Evolutionary conservation across 495 filamentous ascomycete species (phyloP), one percentile per base, ranked within the genome.

Genomic region (Lophiotrema nucula): DNA sequence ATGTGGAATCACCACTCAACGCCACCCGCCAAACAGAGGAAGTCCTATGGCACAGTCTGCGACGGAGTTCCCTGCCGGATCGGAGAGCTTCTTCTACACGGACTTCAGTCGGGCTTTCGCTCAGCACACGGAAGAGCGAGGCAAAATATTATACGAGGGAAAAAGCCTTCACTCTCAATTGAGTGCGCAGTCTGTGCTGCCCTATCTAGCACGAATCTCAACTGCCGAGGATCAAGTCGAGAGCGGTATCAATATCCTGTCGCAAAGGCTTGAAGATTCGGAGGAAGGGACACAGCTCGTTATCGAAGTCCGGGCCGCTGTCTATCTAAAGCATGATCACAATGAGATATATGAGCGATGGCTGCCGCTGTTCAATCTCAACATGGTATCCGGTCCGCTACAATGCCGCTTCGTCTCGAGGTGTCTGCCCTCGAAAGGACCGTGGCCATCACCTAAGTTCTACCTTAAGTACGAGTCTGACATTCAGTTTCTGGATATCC

Each of bases 101-200:
- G 67, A 71, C 47, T 77, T 77, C 44, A 66, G 57, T 24, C 51
- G 72, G 46, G 72, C 66, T 3, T 76, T 77, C 39, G 35, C 44
- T 3, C 21, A 6, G 4, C 43, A 50, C 26, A 22, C 18, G 6
- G 28, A 55, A 26, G 26, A 53, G 23, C 38, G 24, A 5, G 24
- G 50, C 11, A 5, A n/a, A 1, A 13, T 53, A 8, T 35, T 15
- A 1, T 51, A 46, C 21, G 47, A 33, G 13, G 57, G 43, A 0
- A 46, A 37, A 31, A 52, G 22, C 3, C 23, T 56, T 2, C 57
- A 62, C 33, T 61, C 60, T 6, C 67, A 69, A 47, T 28, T 69
- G 5, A 44, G 47, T 3, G 44, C 67, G 4, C 67, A 66, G 56
- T 62, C 64, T 13, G 22, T 70, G 19, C 31, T 68, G 25, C 64